These are phyloP conservation scores for Sporothrix inflata DNA, from an alignment of 2,329 filamentous ascomycete genomes.

Conservation along the genomic window DNA sequence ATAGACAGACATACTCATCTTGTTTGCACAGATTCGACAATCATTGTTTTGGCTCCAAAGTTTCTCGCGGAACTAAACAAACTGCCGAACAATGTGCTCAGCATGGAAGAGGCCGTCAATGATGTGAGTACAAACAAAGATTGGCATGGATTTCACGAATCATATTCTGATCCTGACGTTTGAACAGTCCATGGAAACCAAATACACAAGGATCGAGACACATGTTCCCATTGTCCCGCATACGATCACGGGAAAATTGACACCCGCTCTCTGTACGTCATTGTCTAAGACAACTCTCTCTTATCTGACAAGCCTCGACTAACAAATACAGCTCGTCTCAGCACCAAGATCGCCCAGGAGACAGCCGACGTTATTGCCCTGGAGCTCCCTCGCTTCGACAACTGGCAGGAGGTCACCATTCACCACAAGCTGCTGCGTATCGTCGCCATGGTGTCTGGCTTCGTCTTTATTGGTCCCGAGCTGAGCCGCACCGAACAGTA, in stretches of 20 bases:
- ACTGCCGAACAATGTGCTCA: conserved; percentile 42
- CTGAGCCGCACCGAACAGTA: conserved; percentile 51
- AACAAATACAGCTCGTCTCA: conserved; percentile 36
- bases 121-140: no score
- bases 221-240: conserved; percentile 38
- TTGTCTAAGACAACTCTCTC: neutral
- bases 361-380: conserved; percentile 41
- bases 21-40: conserved; percentile 33
- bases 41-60: conserved; percentile 40
- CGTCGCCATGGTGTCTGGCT: conserved; percentile 51
- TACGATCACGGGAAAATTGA: conserved; percentile 42
- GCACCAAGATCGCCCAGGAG: conserved; percentile 46
- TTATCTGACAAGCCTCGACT: neutral
- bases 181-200: conserved; percentile 41
- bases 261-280: conserved; percentile 40
- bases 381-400: conserved; percentile 43
- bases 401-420: conserved; percentile 49
- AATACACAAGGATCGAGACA: conserved; percentile 42
- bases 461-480: conserved; percentile 53
- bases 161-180: no score
- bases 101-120: conserved; percentile 38
- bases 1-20: no score
- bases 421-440: conserved; percentile 49
- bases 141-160: no score
- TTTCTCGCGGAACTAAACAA: conserved; percentile 41